Conservation (phyloP, 2,329 filamentous ascomycete species). For the Lasiodiplodia hormozganensis region DNA sequence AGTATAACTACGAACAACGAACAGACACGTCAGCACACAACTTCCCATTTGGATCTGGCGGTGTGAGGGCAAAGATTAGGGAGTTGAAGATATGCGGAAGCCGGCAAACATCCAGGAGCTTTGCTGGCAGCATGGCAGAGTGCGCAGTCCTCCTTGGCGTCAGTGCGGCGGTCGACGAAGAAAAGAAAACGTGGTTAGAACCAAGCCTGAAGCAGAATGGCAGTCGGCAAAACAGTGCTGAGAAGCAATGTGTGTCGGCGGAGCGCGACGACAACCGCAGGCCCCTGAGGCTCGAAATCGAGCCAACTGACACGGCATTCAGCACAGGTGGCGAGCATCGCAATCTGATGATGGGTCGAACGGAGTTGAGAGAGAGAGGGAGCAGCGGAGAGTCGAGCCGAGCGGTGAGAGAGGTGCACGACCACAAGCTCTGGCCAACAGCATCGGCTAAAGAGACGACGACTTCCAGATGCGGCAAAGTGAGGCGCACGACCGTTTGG, state of each 20-base stretch:
- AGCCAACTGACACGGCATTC: not conserved
- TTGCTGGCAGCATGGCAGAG: not conserved
- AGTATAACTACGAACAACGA: not conserved
- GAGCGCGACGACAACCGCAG: not conserved
- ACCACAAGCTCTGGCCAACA: not conserved
- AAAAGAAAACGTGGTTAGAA: not conserved
- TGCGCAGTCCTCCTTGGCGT: not conserved
- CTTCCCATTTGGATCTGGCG: not conserved
- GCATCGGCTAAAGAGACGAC: slow-evolving; percentile 23
- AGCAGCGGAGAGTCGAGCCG: slow-evolving; percentile 9
- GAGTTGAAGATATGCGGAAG: not conserved
- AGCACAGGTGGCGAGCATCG: slow-evolving; percentile 11
- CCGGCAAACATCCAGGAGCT: not conserved
- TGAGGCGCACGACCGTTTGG: not conserved
- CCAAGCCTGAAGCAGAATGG: not conserved
- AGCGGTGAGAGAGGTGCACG: slow-evolving; percentile 11
- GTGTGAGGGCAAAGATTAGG: not conserved
- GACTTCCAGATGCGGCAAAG: not conserved
- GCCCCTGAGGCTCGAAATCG: not conserved
- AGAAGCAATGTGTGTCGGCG: not conserved
- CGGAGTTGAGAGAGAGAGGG: slow-evolving; percentile 7
- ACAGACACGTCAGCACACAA: slow-evolving; percentile 1
- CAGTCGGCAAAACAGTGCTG: not conserved
- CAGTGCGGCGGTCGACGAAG: not conserved
- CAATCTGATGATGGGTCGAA: slow-evolving; percentile 20